phyloP scores from a whole-genome alignment of 768 basidiomycete genomes.

The Pleurotus djamor region DNA sequence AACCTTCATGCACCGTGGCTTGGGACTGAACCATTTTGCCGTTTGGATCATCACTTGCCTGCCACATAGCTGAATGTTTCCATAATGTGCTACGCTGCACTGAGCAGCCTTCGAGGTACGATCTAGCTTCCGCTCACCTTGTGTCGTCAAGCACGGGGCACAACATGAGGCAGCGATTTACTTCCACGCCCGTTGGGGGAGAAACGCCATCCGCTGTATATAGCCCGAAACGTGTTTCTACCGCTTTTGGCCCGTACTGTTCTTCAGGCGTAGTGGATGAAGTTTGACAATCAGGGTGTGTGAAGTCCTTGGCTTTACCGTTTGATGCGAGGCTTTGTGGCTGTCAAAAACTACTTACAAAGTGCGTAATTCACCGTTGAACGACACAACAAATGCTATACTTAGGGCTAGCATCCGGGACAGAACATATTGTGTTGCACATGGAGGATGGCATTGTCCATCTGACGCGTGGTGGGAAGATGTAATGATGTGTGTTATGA shows the following conservation, averaged over 20 bases:
- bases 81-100: too few species aligned
- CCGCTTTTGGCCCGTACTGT: neutral
- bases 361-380: neutral
- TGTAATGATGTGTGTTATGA: neutral
- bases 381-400: neutral
- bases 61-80: too few species aligned
- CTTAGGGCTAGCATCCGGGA: neutral
- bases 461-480: neutral
- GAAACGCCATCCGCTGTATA: neutral
- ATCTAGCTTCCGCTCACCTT: too few species aligned
- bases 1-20: too few species aligned
- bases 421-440: neutral
- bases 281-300: neutral
- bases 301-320: neutral
- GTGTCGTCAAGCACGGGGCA: neutral
- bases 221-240: neutral
- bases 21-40: too few species aligned
- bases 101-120: too few species aligned
- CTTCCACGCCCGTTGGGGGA: neutral
- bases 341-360: neutral
- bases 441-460: slow-evolving; percentile 1
- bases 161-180: neutral
- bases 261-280: neutral
- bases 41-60: too few species aligned
- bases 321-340: neutral